Conservation (phyloP, 257 asterid species). For the Salvia hispanica region DNA sequence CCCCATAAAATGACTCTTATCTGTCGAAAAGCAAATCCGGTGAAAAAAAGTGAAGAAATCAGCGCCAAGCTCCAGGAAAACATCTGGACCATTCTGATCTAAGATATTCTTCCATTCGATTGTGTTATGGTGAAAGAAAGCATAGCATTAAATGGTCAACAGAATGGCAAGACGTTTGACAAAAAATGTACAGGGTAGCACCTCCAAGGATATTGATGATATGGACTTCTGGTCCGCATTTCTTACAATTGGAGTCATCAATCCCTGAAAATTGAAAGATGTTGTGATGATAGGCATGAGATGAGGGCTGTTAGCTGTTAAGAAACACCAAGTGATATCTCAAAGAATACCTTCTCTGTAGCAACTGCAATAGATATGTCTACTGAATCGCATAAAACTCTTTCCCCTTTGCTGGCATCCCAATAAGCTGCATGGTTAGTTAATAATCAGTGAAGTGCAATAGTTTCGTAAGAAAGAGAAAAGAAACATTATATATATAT, state of each 20-base stretch:
- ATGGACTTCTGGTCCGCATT: constrained; percentile 96
- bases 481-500: no score
- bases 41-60: no score
- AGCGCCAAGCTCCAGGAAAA: no score
- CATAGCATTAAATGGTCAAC: background rate
- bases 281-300: constrained; percentile 23
- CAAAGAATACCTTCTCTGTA: constrained; percentile 80
- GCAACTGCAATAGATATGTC: constrained; percentile 99
- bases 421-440: constrained; percentile 71
- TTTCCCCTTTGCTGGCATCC: constrained; percentile 76
- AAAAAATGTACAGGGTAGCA: constrained; percentile 31
- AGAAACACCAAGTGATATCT: constrained; percentile 22
- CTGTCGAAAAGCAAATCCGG: no score
- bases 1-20: no score
- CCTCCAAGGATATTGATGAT: constrained; percentile 94
- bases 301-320: constrained; percentile 23
- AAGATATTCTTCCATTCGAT: no score
- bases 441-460: constrained; percentile 32
- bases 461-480: constrained; percentile 1
- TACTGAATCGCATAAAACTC: constrained; percentile 70
- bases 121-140: background rate
- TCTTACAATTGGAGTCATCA: constrained; percentile 95
- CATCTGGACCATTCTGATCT: no score
- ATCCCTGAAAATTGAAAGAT: constrained; percentile 60
- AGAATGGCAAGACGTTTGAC: constrained; percentile 3